Evolutionary conservation across 208 protist genomes (phyloP), one percentile per base, ranked within the genome.

Genomic region (Plasmodiophora brassicae): DNA sequence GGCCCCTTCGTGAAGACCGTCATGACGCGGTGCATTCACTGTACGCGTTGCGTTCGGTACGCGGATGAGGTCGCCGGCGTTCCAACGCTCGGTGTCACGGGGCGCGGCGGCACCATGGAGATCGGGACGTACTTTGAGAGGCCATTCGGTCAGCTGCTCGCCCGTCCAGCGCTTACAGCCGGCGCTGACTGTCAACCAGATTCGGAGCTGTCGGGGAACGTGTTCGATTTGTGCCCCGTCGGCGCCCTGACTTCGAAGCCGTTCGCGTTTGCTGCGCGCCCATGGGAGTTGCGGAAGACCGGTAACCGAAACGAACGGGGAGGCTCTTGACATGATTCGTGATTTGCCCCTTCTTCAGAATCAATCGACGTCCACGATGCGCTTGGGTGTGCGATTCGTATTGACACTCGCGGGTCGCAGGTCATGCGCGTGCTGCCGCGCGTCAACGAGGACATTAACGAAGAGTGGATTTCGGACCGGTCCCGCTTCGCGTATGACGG

Each of bases 1-100:
- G 96, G 97, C 84, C 96, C 96, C 28, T 94, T 98, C 87, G 96
- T 97, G 22, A 96, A 97, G 90, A 97, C 96, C 0, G 93, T 96
- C 71, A 96, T 98, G 90, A 98, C 95, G 85, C 94, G 96, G 0
- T 98, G 97, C 93, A 98, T 98, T 90, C 97, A 98, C 92, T 98
- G 97, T 91, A 78, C n/a, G 32, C n/a, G 32, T 44, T 98, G 97
- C 90, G 93, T 98, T 35, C 95, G 96, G 84, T 98, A 97, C 89
- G 90, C 96, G 53, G 95, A 95, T 88, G 96, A 98, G 92, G 94
- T 97, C 1, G 54, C 87, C 1, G 87, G 97, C 88, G 95, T 97
- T 87, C 96, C 96, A 90, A 95, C 94, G 91, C 93, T 98, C 1
- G 96, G 97, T 46, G 95, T 96, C 57, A 97, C 96, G 85, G 96